These are phyloP conservation scores for Musa itinerans DNA, from an alignment of 176 grass and related monocot genomes.

Conservation along the genomic window DNA sequence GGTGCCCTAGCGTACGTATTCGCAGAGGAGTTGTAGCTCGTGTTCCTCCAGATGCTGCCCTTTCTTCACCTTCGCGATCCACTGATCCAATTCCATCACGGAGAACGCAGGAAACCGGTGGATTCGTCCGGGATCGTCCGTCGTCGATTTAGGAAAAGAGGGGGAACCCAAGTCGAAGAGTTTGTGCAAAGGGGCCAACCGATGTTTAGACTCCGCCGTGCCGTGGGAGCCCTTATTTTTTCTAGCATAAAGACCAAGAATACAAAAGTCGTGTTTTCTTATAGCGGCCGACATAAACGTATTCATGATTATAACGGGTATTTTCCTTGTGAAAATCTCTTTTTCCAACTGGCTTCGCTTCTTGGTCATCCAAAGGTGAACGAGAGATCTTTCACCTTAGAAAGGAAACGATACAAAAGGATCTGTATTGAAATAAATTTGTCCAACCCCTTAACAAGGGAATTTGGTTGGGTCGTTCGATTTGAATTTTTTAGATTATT, in stretches of 20 bases:
- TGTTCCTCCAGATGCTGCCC: constrained; percentile 15
- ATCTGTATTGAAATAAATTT: too few relatives aligned
- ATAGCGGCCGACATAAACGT: neutral
- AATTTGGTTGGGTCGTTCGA: too few relatives aligned
- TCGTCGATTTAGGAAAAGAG: neutral
- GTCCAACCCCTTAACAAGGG: too few relatives aligned
- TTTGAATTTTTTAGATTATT: too few relatives aligned
- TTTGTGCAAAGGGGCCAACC: neutral
- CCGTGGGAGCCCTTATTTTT: too few relatives aligned
- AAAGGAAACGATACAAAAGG: too few relatives aligned
- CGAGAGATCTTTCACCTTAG: too few relatives aligned
- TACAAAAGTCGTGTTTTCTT: neutral
- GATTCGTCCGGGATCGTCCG: neutral
- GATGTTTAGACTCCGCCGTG: neutral
- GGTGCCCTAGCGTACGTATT: constrained; percentile 15
- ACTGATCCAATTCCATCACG: constrained; percentile 21
- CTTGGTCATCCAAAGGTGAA: too few relatives aligned
- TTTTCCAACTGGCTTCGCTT: too few relatives aligned
- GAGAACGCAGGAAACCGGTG: neutral
- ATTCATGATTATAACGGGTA: neutral
- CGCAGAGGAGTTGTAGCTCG: constrained; percentile 20
- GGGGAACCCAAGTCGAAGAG: neutral
- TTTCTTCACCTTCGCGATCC: constrained; percentile 22
- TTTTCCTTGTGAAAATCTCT: too few relatives aligned
- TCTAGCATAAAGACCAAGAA: too few relatives aligned